Evolutionary conservation across 768 basidiomycete genomes (phyloP), one percentile per base, ranked within the genome.

Genomic region (Leccinum truebloodii): DNA sequence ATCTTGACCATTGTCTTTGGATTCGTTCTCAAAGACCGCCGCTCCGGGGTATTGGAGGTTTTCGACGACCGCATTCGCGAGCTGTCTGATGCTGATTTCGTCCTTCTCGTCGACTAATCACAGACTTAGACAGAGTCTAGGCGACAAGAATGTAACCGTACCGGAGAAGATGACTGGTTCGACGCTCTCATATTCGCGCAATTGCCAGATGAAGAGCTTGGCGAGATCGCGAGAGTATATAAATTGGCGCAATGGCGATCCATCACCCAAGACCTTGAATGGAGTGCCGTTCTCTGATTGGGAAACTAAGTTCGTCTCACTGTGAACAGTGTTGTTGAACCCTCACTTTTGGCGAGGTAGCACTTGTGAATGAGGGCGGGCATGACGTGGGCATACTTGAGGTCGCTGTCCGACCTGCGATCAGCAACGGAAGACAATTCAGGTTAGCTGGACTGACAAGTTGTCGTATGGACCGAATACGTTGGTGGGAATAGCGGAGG

Each of bases 191-290:
- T 98, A 97, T 70, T 96, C 90, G 50, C 92, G 81, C 64, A 95
- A 76, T 81, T 87, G 85, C 94, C 92, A 95, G 71, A 97, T 90
- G 80, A 97, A 96, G 58, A 96, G 80, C 74, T 93, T 96, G 49
- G 95, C 95, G 53, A 98, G 87, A 76, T 98, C 95, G 53, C 85
- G 81, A n/a, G 95, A 97, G 78, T 94, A 98, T 75, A 97, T 95
- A 74, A 98, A 98, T 74, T 98, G 95, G n/a, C 95, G 86, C 37
- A 97, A 83, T 7, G 95, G 95, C 66, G 89, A 93, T 35, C 95
- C 95, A 0, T 92, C 90, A 12, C 95, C 95, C 54, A 87, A 77
- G n/a, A 96, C 91, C 55, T 87, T 79, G 76, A 98, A 95, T 4
- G 91, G 88, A 0, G 91, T 92, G 60, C 80, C 81, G 28, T 72